Percentiles rank a stretch among this genome's conserved stretches.
phyloP scores from a whole-genome alignment of 2,329 filamentous ascomycete species.

The Zalaria sp. region DNA sequence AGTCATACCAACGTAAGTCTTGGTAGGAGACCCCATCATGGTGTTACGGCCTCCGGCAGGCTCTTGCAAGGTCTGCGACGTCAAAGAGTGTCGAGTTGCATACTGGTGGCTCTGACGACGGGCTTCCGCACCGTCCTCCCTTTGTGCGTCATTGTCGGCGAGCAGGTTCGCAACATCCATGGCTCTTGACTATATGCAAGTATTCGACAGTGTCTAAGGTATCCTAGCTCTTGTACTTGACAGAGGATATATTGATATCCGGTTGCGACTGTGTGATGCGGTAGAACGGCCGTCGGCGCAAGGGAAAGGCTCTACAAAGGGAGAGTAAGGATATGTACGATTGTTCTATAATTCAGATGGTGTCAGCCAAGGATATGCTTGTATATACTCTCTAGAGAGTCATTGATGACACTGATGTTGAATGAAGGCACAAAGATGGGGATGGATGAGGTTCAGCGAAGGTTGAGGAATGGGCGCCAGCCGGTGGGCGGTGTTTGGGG shows the following conservation, averaged over 20 bases:
- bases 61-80: constrained; percentile 5
- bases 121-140: constrained; percentile 8
- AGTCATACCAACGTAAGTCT: constrained; percentile 1
- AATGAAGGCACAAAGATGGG: background rate
- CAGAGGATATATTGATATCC: background rate
- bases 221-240: background rate
- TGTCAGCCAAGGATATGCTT: background rate
- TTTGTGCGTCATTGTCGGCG: constrained; percentile 8
- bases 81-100: constrained; percentile 14
- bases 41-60: background rate
- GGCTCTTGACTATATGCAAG: background rate
- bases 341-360: background rate
- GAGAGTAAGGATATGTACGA: background rate
- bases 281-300: background rate
- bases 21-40: constrained; percentile 1
- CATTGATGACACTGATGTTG: background rate
- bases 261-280: background rate
- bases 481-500: background rate
- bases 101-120: constrained; percentile 19
- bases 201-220: constrained; percentile 1
- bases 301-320: background rate
- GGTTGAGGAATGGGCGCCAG: background rate
- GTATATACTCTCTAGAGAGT: background rate
- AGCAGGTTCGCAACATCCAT: constrained; percentile 25
- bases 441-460: background rate